Evolutionary conservation across 768 basidiomycete genomes (phyloP).

Genomic region (Mycena maculata): DNA sequence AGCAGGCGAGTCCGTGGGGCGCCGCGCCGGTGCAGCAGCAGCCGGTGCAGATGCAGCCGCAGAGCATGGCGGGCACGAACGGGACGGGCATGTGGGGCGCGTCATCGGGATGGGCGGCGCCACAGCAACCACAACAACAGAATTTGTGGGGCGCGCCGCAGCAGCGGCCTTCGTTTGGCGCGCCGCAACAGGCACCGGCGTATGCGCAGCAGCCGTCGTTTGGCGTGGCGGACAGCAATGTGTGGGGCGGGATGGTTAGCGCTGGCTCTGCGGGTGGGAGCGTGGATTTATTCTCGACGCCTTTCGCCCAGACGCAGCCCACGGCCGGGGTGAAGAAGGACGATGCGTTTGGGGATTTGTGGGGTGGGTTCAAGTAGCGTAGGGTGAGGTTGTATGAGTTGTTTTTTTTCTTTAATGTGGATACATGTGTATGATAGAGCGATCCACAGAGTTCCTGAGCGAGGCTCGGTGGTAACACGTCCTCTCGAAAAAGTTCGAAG

Average conservation of each 20-base stretch:
- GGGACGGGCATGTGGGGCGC: slow-evolving; percentile 75
- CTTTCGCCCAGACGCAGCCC: slow-evolving; percentile 41
- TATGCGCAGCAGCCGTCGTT: slow-evolving; percentile 51
- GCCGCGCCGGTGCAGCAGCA: slow-evolving; percentile 35
- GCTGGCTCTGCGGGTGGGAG: slow-evolving; percentile 37
- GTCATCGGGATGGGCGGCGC: slow-evolving; percentile 70
- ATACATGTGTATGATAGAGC: too few species aligned
- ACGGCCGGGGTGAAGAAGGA: slow-evolving; percentile 69
- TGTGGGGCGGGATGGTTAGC: slow-evolving; percentile 62
- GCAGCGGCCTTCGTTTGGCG: too few species aligned
- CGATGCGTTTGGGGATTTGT: slow-evolving; percentile 85
- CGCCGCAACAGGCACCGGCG: not conserved
- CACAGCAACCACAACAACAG: slow-evolving; percentile 46
- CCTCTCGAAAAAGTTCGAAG: too few species aligned
- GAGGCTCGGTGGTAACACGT: too few species aligned
- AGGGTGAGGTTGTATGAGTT: too few species aligned
- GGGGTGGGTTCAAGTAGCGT: slow-evolving; percentile 86
- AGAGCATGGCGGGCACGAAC: slow-evolving; percentile 65
- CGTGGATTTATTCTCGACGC: slow-evolving; percentile 50
- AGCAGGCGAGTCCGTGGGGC: slow-evolving; percentile 45
- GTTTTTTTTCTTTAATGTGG: too few species aligned
- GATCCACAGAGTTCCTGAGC: too few species aligned
- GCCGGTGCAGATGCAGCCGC: slow-evolving; percentile 45
- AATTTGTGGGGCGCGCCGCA: slow-evolving; percentile 56
- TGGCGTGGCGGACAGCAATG: slow-evolving; percentile 54